Base-by-base conservation (phyloP, 352 stramenopile species). In the Halophytophthora polymorphica region DNA sequence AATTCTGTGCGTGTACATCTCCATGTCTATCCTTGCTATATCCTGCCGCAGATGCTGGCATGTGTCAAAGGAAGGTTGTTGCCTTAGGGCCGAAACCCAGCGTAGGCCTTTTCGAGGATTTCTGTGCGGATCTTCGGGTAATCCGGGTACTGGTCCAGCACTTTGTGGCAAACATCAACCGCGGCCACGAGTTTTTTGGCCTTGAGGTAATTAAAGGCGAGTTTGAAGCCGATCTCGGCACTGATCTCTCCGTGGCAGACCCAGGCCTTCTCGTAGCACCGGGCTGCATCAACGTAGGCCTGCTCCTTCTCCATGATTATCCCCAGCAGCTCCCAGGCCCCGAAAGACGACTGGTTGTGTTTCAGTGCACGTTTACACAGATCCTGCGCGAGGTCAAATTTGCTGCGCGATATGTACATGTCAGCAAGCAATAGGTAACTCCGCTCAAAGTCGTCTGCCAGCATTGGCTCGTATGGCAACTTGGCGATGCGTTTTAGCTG, bases 161-260 rank as follows among this genome's bases (percentile, higher is more conserved):
- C 90, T 42, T 96, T 96, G 62, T 97, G 72, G 59, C 89, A 97
- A 7, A 98, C 83, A 55, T 98, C 90, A 34, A 98, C 95, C 13
- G 91, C 79, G 15, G 86, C 61, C 8, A 98, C 86, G 44, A 82
- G 93, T 40, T 90, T 88, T 56, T 93, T 93, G 28, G 91, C 88
- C 66, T 98, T 98, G 41, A 98, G 74, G 67, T 98, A 98, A 58
- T 98, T 98, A 66, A 98, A 98, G 6, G 90, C 92, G 1, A 98
- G 69, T 60, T 98, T 98, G 64, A 96, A 98, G 21, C 89, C 94
- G 42, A 97, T 93, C 8, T 67, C 74, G 6, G 94, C 90, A 22
- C 83, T 95, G 0, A 86, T 83, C 56, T 97, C 83, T 35, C 77
- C 77, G 39, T 90, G 78, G 46, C 77, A 92, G 34, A 63, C 83